Evolutionary conservation across 805 yeast genomes (phyloP).

Genomic region (Candida boidinii): DNA sequence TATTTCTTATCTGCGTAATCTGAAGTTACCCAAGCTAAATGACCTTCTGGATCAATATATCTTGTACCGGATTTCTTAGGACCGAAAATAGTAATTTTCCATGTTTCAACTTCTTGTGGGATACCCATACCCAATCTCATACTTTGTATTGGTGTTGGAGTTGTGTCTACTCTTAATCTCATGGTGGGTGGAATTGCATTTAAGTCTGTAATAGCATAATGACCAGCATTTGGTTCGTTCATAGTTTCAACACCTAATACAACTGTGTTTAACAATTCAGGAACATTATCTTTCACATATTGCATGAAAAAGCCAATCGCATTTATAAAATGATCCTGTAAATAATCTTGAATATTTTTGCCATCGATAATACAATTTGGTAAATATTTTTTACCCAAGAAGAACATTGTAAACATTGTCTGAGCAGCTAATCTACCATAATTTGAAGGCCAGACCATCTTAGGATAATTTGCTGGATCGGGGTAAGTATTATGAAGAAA

Average conservation of each 20-base stretch:
- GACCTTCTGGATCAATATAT: conserved; percentile 58
- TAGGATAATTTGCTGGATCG: conserved; percentile 45
- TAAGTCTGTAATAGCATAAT: conserved; percentile 55
- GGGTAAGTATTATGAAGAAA: conserved; percentile 54
- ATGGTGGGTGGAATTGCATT: conserved; percentile 47
- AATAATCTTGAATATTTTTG: conserved; percentile 65
- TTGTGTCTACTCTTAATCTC: conserved; percentile 65
- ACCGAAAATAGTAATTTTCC: conserved; percentile 66
- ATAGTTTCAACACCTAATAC: conserved; percentile 74
- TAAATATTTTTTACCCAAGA: conserved; percentile 67
- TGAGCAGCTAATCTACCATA: conserved; percentile 66
- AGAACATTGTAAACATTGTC: conserved; percentile 81
- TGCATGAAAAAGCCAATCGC: conserved; percentile 43
- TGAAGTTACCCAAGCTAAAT: conserved; percentile 56
- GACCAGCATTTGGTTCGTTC: conserved; percentile 81
- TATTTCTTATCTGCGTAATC: conserved; percentile 50
- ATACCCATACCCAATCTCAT: conserved; percentile 75
- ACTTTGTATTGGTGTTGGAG: conserved; percentile 75
- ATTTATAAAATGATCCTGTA: conserved; percentile 54
- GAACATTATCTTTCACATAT: conserved; percentile 29
- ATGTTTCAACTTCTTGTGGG: conserved; percentile 57
- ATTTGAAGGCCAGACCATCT: conserved; percentile 92
- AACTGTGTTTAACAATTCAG: conserved; percentile 41
- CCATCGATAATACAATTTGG: conserved; percentile 71
- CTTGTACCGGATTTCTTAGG: conserved; percentile 56